Evolutionary conservation across 2,329 filamentous ascomycete species (phyloP), one percentile per base, ranked within the genome.

Genomic region (Fusarium temperatum): DNA sequence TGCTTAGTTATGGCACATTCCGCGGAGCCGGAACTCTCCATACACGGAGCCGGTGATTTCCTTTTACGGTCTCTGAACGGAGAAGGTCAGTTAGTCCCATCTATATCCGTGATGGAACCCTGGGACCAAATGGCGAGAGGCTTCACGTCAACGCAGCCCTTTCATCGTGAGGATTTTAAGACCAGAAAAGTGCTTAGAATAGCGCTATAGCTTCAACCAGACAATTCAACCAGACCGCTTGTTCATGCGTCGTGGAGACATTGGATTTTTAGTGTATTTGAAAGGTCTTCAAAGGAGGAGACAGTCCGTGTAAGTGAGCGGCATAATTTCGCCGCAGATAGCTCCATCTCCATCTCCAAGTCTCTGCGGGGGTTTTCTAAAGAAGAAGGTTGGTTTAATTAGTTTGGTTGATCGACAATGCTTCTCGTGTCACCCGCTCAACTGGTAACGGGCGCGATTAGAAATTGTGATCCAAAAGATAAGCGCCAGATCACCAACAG

Each of bases 11-110:
- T 50, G 55, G 57, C 41, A 30, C 15, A 63, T 35, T 24, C 48
- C 68, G 65, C 60, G 70, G 70, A 67, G 70, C 70, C 70, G 70
- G 66, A 41, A 61, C n/a, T 55, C 42, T 18, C 64, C 69, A 70
- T 12, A 22, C 55, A 60, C 70, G 69, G 70, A 72, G 69, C 69
- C 70, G 70, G 69, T 41, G 53, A 47, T 59, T 65, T 63, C 47
- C 68, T 54, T 47, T 50, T 59, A 50, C 26, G 48, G 63, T 30
- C 59, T 64, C 28, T 20, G 13, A 20, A 55, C 35, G 24, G 51
- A 55, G 35, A 36, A 38, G 32, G 7, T 54, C 26, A 22, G 24
- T 48, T 54, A 47, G 35, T 51, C 36, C 44, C 48, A n/a, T 18
- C 30, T 54, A 51, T 67, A 54, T 67, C 47, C 57, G 66, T 53